These are phyloP conservation scores for Rubroboletus pulcherrimus DNA, from an alignment of 768 basidiomycete genomes.

Conservation along the genomic window DNA sequence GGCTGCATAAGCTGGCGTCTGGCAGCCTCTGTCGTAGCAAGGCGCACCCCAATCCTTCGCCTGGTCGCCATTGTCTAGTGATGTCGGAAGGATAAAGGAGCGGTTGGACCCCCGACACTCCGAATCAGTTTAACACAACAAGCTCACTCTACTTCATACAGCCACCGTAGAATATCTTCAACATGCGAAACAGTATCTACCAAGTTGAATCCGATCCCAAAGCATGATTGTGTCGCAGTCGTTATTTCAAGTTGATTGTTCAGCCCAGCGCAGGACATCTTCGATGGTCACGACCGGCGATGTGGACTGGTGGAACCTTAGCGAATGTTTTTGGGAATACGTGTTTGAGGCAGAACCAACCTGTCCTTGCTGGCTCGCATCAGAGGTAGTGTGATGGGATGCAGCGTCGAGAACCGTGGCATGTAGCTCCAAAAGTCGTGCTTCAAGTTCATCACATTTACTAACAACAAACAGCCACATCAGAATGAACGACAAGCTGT, in stretches of 20 bases:
- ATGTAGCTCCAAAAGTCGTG: slow-evolving; percentile 56
- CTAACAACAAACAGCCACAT: slow-evolving; percentile 32
- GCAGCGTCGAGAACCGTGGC: slow-evolving; percentile 15
- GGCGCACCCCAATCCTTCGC: slow-evolving; percentile 73
- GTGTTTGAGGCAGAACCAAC: slow-evolving; percentile 5
- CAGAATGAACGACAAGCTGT: neutral
- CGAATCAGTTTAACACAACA: neutral
- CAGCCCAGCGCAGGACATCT: slow-evolving; percentile 58
- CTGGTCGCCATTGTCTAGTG: slow-evolving; percentile 56
- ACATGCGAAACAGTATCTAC: neutral
- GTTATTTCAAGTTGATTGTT: slow-evolving; percentile 35
- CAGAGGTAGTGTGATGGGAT: neutral
- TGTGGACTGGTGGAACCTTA: slow-evolving; percentile 7
- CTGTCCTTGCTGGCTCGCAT: slow-evolving; percentile 11
- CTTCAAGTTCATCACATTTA: slow-evolving; percentile 69
- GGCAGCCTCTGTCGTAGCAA: slow-evolving; percentile 75
- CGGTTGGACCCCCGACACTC: slow-evolving; percentile 20
- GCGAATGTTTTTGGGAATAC: neutral
- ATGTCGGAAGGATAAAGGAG: neutral
- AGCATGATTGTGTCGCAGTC: neutral
- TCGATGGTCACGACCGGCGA: slow-evolving; percentile 18
- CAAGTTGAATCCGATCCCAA: neutral
- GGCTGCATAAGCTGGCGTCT: slow-evolving; percentile 86
- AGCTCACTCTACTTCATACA: neutral
- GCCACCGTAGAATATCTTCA: neutral